These are phyloP conservation scores for Septoria linicola DNA, from an alignment of 2,329 filamentous ascomycete species.

Conservation along the genomic window DNA sequence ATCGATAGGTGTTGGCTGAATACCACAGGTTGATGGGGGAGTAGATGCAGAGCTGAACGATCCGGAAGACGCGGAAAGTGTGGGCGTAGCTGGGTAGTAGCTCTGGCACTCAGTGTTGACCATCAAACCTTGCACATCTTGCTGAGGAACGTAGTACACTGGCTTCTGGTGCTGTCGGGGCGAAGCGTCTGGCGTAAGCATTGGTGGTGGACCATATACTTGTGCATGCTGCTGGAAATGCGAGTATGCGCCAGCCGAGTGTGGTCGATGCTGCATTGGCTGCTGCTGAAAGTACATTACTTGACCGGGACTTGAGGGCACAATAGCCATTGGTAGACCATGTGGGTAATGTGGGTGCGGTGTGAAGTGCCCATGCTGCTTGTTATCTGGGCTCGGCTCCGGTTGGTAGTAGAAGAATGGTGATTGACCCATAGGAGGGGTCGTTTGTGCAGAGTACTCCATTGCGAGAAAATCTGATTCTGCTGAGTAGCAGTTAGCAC, in stretches of 20 bases:
- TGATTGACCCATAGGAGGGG: conserved; percentile 61
- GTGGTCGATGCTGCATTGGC: conserved; percentile 38
- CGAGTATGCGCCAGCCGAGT: conserved; percentile 36
- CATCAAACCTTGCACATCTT: conserved; percentile 43
- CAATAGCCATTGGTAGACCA: conserved; percentile 43
- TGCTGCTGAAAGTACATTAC: conserved; percentile 60
- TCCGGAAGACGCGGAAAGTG: conserved; percentile 74
- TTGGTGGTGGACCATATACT: conserved; percentile 58
- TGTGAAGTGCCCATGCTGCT: conserved; percentile 74
- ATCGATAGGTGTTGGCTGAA: conserved; percentile 80
- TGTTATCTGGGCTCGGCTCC: conserved; percentile 68
- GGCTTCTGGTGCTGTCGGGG: conserved; percentile 75
- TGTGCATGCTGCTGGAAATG: conserved; percentile 45
- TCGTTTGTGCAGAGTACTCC: conserved; percentile 47
- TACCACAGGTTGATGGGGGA: conserved; percentile 71
- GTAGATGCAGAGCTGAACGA: conserved; percentile 85
- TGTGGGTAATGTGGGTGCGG: conserved; percentile 52
- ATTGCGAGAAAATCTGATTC: conserved; percentile 27
- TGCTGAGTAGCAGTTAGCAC: conserved; percentile 27
- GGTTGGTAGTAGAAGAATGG: conserved; percentile 86
- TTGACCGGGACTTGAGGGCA: conserved; percentile 49
- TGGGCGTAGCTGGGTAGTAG: conserved; percentile 81
- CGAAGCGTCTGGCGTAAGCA: conserved; percentile 73
- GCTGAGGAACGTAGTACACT: conserved; percentile 61
- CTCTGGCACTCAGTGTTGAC: conserved; percentile 73